phyloP scores from a whole-genome alignment of 1,284 basidiomycete genomes.

The Calocybe gambosa region DNA sequence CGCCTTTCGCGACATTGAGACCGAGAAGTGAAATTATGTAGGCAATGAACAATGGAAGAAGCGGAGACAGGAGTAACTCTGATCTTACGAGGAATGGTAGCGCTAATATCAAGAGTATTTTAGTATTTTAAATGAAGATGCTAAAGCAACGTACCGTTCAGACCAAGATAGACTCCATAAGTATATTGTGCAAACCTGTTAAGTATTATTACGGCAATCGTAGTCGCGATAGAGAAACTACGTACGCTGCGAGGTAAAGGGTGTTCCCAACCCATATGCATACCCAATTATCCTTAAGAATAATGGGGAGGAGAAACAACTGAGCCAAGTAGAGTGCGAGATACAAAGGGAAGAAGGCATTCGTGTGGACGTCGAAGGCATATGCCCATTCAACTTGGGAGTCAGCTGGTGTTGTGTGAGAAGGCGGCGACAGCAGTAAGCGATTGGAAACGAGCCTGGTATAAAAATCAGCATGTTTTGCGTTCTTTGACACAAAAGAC shows the following conservation, averaged over 20 bases:
- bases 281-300: slow-evolving; percentile 83
- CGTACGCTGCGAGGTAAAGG: slow-evolving; percentile 79
- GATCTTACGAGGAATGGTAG: slow-evolving; percentile 88
- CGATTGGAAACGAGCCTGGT: slow-evolving; percentile 67
- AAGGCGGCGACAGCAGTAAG: slow-evolving; percentile 64
- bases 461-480: slow-evolving; percentile 2
- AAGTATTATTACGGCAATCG: neutral
- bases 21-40: slow-evolving; percentile 85
- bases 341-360: slow-evolving; percentile 91
- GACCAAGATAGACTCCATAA: slow-evolving; percentile 86
- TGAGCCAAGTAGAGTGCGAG: slow-evolving; percentile 84
- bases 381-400: slow-evolving; percentile 86
- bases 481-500: slow-evolving; percentile 13
- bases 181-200: slow-evolving; percentile 78
- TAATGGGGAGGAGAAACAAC: slow-evolving; percentile 75
- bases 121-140: neutral
- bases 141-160: slow-evolving; percentile 51
- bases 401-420: slow-evolving; percentile 67
- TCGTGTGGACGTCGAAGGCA: slow-evolving; percentile 92
- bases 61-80: slow-evolving; percentile 80
- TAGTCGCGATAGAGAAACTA: slow-evolving; percentile 13
- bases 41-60: slow-evolving; percentile 77
- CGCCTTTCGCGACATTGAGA: slow-evolving; percentile 81
- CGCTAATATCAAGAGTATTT: slow-evolving; percentile 42
- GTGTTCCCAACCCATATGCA: slow-evolving; percentile 92